phyloP scores from a whole-genome alignment of 2,329 filamentous ascomycete species.

The Ascosphaera aggregata region DNA sequence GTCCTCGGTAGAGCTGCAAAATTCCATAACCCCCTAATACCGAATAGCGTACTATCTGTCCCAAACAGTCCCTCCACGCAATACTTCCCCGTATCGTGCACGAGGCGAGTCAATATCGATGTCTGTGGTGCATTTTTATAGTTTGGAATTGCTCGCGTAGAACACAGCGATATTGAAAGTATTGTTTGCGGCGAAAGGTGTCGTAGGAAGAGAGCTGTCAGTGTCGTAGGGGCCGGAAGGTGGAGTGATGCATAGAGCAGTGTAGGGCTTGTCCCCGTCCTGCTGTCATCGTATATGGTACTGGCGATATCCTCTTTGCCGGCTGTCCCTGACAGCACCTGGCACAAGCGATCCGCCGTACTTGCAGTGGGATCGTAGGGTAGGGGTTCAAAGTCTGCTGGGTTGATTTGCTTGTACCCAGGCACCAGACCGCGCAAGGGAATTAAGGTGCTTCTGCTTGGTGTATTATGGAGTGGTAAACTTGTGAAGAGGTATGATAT shows the following conservation, averaged over 20 bases:
- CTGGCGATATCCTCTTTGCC: slow-evolving; percentile 26
- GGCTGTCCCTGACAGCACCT: too few species aligned
- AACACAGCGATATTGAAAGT: slow-evolving; percentile 42
- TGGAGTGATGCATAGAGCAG: slow-evolving; percentile 23
- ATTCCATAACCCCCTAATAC: slow-evolving; percentile 77
- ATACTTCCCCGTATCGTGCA: slow-evolving; percentile 66
- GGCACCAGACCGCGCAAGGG: slow-evolving; percentile 55
- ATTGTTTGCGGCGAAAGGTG: slow-evolving; percentile 57
- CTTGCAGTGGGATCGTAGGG: too few species aligned
- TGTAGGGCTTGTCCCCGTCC: slow-evolving; percentile 15
- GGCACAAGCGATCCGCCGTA: too few species aligned
- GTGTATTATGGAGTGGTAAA: slow-evolving; percentile 41
- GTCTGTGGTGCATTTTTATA: slow-evolving; percentile 22
- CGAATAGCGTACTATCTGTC: slow-evolving; percentile 74
- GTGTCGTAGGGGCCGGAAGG: slow-evolving; percentile 45
- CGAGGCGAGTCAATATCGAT: slow-evolving; percentile 21
- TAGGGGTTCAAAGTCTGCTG: too few species aligned
- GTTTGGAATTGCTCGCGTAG: slow-evolving; percentile 17
- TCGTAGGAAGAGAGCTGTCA: slow-evolving; percentile 68
- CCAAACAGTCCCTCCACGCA: slow-evolving; percentile 78
- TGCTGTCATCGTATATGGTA: slow-evolving; percentile 35
- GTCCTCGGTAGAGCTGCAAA: slow-evolving; percentile 45
- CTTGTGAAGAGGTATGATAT: slow-evolving; percentile 92
- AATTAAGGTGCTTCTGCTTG: slow-evolving; percentile 48
- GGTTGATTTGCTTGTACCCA: slow-evolving; percentile 55